Evolutionary conservation across 768 basidiomycete genomes (phyloP), one percentile per base, ranked within the genome.

Genomic region (Rhodotorula taiwanensis): DNA sequence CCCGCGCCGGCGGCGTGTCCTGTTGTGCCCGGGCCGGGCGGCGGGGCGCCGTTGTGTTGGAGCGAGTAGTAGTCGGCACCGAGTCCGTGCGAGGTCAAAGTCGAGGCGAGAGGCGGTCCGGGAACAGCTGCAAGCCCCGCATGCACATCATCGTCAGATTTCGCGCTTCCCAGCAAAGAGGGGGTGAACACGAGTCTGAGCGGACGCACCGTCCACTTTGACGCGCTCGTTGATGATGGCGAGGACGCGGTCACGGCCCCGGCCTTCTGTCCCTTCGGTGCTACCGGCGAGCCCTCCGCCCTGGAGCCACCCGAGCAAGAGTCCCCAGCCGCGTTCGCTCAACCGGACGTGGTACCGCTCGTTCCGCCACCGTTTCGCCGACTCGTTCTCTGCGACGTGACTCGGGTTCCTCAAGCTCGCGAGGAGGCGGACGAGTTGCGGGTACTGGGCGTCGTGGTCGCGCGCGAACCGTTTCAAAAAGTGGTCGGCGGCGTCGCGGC

Each of bases 261-360:
- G 85, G 25, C 89, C 62, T 36, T 70, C 69, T 0, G 60, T 72
- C 20, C 62, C 66, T 54, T 64, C 64, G 31, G 34, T 64, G 25
- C 43, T 52, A 27, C 64, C 60, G 0, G 52, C 47, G 3, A 66
- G 41, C 8, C 86, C 80, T 21, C 91, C 92, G 74, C 97, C 93
- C 28, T 90, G 95, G 60, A 98, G 78, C 95, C 95, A 99, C 34
- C 94, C 93, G 4, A 98, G 81, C 13, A 99, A 80, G 33, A 99
- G 83, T 48, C 87, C 83, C 74, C 95, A 94, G 11, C 92, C 89
- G 42, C 92, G 92, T 31, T 89, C 83, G 58, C 88, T 89, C 83
- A 98, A 88, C 45, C 83, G 83, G 55, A 98, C 81, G 39, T 83
- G 82, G 76, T 97, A 99, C 76, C 92, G 91, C 76, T 95, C 90